A percentile compares a stretch with the other conserved stretches of the same genome.
phyloP scores from a whole-genome alignment of 106 monocot genomes.

The Narthecium ossifragum region DNA sequence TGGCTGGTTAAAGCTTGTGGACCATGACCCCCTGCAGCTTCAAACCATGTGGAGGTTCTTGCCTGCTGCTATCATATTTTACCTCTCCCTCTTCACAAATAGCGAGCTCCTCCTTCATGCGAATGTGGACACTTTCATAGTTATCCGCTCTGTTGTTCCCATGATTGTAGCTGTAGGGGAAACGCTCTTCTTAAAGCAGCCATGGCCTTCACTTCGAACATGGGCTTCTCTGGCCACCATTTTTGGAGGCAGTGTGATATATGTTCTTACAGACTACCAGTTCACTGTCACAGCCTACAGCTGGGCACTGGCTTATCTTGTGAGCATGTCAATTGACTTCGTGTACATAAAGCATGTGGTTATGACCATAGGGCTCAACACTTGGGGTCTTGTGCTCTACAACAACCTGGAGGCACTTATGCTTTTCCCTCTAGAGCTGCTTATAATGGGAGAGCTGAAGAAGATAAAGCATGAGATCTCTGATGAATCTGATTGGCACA shows the following conservation, averaged over 20 bases:
- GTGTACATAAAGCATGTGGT: conserved; percentile 83
- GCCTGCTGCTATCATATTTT: conserved; percentile 73
- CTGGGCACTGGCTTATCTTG: conserved; percentile 62
- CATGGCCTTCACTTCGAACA: conserved; percentile 53
- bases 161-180: conserved; percentile 78
- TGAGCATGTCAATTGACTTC: conserved; percentile 66
- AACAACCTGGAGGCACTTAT: conserved; percentile 68
- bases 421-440: conserved; percentile 55
- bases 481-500: conserved; percentile 35
- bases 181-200: conserved; percentile 57
- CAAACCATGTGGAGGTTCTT: conserved; percentile 64
- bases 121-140: conserved; percentile 77
- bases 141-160: conserved; percentile 70
- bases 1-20: conserved; percentile 40
- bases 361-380: conserved; percentile 74
- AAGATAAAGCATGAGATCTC: conserved; percentile 50
- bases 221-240: conserved; percentile 65
- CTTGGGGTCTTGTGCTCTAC: conserved; percentile 70
- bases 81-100: conserved; percentile 74
- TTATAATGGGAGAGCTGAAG: conserved; percentile 64
- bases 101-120: conserved; percentile 76
- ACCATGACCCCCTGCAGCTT: conserved; percentile 42
- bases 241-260: conserved; percentile 59
- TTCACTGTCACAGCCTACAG: conserved; percentile 51
- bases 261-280: conserved; percentile 38